Base-by-base conservation (phyloP, 345 rosid genomes). In the Laguncularia racemosa region DNA sequence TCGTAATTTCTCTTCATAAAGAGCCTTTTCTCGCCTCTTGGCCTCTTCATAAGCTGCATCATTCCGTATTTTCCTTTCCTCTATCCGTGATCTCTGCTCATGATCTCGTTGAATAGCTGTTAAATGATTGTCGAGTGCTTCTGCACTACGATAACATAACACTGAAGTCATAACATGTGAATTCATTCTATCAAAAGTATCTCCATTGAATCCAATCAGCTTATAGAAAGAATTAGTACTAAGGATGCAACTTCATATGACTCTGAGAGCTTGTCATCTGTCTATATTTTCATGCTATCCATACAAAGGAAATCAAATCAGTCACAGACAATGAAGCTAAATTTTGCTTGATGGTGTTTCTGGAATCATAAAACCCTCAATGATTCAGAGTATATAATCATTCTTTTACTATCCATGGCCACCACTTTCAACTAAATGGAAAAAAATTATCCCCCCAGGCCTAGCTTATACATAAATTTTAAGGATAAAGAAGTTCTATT, bases 31-130 rank as follows among this genome's bases (percentile, higher is more conserved):
- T 71, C 74, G 83, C 72, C 90, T 80, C 66, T 78, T 92, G 67
- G 89, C 84, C 63, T 92, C 98, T 77, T 92, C 98, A 59, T 73
- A 65, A 60, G 88, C 96, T 62, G 93, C 92, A 75, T 86, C 98
- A 65, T 64, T 86, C 78, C 79, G 76, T 64, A 89, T 64, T 78
- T 73, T 89, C 71, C 88, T 87, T 75, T 86, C 99, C 72, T 87
- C 97, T 62, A 86, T 84, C 66, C 85, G 96, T 13, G 91, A 93
- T 75, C 81, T 93, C 28, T 76, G 67, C 74, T 86, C 81, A 72
- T 87, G 88, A 40, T 93, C 89, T 61, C 82, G 81, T 72, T 85
- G 99, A 66, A 93, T 57, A 60, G 79, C 84, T 56, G 96, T 87
- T 66, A 93, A 75, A 74, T 93, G 96, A 66, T 78, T 71, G 73